Evolutionary conservation across 2,329 filamentous ascomycete species (phyloP), one percentile per base, ranked within the genome.

Genomic region (Botrytis galanthina): DNA sequence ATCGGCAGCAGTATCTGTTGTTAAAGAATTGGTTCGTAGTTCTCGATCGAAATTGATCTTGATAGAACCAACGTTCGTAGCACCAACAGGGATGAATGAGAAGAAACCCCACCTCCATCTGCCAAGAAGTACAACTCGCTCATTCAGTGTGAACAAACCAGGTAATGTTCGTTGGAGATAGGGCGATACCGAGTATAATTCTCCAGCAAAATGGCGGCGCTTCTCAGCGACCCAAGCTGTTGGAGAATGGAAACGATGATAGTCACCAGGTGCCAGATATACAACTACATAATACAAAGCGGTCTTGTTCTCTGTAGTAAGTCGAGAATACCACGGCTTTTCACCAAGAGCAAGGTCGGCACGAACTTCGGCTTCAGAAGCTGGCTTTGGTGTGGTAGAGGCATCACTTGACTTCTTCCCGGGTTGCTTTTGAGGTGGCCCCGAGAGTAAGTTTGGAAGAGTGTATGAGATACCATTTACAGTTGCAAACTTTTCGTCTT

Each of bases 81-180:
- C 96, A 75, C 96, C 96, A 48, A 99, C 96, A 22, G 97, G 95
- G 0, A 94, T 95, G 84, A 94, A 98, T 77, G 91, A 93, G 86
- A 99, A 99, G 88, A 99, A 98, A 29, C 96, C 96, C 89, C 94
- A 97, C 73, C 95, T 92, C 96, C 96, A 99, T 74, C 94, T 89
- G 29, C 96, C 96, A 1, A 99, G 87, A 0, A 99, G 89, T 1
- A 97, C 96, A 37, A 99, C 94, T 72, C 96, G 91, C 84, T 99
- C 96, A 83, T 99, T 99, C 32, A 99, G 87, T 0, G 95, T 98
- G 84, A 99, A 99, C 1, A 99, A 89, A 2, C 95, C 95, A 0
- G 96, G 96, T 0, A 99, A 87, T 0, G 93, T 97, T 77, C 93
- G 92, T 82, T 98, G 95, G 20, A 99, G 88, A 83, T 98, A 99